Evolutionary conservation across 805 yeast genomes (phyloP).

Genomic region (Hanseniaspora valbyensis): DNA sequence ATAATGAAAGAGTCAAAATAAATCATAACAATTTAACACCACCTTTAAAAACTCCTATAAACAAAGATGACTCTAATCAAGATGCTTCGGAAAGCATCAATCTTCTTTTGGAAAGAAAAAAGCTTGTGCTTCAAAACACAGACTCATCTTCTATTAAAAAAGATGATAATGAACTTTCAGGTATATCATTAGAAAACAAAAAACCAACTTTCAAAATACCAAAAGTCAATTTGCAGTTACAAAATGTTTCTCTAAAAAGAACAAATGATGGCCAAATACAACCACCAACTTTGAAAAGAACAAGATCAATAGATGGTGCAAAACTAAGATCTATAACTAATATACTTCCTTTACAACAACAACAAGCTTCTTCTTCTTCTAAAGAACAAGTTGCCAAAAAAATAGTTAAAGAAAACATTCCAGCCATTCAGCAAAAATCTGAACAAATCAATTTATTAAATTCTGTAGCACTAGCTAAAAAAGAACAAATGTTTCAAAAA

Average conservation of each 20-base stretch:
- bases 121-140: not conserved
- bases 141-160: not conserved
- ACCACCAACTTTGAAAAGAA: conserved; percentile 19
- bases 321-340: conserved; percentile 19
- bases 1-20: too few relatives aligned
- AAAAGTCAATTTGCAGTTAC: not conserved
- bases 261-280: not conserved
- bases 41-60: not conserved
- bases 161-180: conserved; percentile 3
- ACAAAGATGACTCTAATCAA: not conserved
- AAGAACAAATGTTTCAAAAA: conserved; percentile 18
- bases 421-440: not conserved
- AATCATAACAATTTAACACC: too few relatives aligned
- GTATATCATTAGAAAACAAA: not conserved
- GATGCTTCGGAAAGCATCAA: not conserved
- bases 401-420: not conserved
- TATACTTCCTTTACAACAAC: conserved; percentile 5
- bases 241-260: not conserved
- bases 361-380: too few relatives aligned
- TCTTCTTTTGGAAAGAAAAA: not conserved
- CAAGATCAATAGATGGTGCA: conserved; percentile 31
- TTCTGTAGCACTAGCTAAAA: conserved; percentile 20
- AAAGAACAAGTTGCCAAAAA: not conserved
- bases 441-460: not conserved
- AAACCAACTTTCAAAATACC: not conserved